Base-by-base conservation (phyloP, 2,329 filamentous ascomycete species). In the Paraphoma sp. region DNA sequence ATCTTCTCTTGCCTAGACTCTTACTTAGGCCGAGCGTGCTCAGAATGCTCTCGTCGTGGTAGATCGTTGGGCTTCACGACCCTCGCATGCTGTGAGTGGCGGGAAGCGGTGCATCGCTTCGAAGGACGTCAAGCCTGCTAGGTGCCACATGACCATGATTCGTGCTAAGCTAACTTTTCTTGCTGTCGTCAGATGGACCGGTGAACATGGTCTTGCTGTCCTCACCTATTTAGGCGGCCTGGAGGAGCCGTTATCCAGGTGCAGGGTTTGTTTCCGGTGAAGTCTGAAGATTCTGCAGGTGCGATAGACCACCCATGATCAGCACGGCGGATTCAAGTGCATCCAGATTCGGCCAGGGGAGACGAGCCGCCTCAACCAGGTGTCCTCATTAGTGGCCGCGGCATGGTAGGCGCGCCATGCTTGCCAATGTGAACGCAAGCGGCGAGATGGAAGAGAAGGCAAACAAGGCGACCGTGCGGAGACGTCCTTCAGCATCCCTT, bases 401-500 rank as follows among this genome's bases (percentile, higher is more conserved):
- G 7, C 7, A 3, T 8, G 18, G 11, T 45, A 36, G 45, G 40
- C 38, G 40, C 43, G 53, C 28, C 45, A 51, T 51, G 9, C 45
- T 59, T 61, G 49, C 60, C 65, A 64, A 63, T 61, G 38, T 45
- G 56, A 60, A 42, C 41, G 45, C 41, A 58, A 54, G 53, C 36
- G 23, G 54, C 54, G 9, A 40, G 18, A 44, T 38, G 36, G 51
- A 41, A 48, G 47, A 49, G 23, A 56, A 66, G 62, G 65, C 59
- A 57, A 68, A 58, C 45, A 31, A 63, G 57, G 56, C 57, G 53
- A 50, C 10, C 57, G 43, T 58, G 57, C 55, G 60, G 50, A 65
- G 38, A 55, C 31, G 59, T 59, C 58, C 56, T 63, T 54, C 54
- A 52, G 42, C n/a, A 10, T 56, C 33, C 33, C 31, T 43, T 42